These are phyloP conservation scores for Cydonia oblonga DNA, from an alignment of 331 rosid genomes.

Conservation along the genomic window DNA sequence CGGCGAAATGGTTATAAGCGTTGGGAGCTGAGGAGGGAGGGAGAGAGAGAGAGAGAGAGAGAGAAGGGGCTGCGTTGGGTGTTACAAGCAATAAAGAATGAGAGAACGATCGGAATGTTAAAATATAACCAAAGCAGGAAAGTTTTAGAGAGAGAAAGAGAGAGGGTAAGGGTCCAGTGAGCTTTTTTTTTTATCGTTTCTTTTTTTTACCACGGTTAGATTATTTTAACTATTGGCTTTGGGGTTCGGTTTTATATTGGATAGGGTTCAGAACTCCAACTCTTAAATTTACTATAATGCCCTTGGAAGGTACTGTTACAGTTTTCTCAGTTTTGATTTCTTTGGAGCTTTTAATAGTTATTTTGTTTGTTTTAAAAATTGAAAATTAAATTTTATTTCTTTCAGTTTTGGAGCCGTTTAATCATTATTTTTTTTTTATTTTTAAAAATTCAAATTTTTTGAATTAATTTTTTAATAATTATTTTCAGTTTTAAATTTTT, in stretches of 20 bases:
- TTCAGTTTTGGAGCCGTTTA: neutral
- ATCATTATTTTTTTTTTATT: no score
- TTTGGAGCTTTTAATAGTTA: neutral
- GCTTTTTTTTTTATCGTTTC: no score
- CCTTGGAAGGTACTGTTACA: neutral
- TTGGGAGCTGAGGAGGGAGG: neutral
- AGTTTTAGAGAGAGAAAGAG: neutral
- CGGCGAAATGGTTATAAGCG: constrained; percentile 5
- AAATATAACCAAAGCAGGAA: neutral
- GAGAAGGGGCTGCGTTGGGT: constrained; percentile 1
- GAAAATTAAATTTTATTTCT: no score
- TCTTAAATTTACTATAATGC: neutral
- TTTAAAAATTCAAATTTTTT: no score
- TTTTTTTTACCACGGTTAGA: no score
- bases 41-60: neutral
- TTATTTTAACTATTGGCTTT: no score
- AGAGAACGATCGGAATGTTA: neutral
- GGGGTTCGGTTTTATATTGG: no score
- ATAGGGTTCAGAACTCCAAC: neutral
- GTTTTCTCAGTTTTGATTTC: neutral
- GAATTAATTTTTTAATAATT: no score
- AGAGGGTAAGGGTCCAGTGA: no score
- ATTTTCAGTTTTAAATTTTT: no score
- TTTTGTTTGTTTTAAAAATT: neutral
- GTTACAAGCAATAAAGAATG: neutral